These are phyloP conservation scores for Lipomyces anomalus DNA, from an alignment of 805 yeast genomes.

Conservation along the genomic window DNA sequence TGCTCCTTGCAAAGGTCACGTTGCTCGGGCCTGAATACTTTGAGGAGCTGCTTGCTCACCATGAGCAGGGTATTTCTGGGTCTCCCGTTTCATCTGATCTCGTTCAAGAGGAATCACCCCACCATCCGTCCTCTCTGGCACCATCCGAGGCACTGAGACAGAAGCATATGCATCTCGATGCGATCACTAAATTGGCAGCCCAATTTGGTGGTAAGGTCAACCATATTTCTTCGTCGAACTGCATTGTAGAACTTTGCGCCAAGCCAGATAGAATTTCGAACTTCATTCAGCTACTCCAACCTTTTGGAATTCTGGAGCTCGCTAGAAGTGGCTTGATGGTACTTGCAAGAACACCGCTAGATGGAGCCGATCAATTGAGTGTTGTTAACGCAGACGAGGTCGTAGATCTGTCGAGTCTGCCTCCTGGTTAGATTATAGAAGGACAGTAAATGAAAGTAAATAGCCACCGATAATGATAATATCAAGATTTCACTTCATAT, in stretches of 20 bases:
- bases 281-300: slow-evolving; percentile 82
- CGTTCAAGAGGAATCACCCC: slow-evolving; percentile 37
- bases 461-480: not conserved
- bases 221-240: slow-evolving; percentile 88
- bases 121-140: slow-evolving; percentile 84
- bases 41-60: slow-evolving; percentile 87
- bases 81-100: no score
- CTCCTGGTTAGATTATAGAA: slow-evolving; percentile 73
- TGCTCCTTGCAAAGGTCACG: slow-evolving; percentile 85
- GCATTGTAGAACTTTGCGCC: slow-evolving; percentile 89
- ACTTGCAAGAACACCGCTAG: slow-evolving; percentile 88
- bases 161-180: slow-evolving; percentile 82
- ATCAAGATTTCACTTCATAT: no score
- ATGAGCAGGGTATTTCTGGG: slow-evolving; percentile 44
- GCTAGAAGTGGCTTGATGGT: slow-evolving; percentile 99
- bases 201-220: slow-evolving; percentile 92
- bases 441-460: not conserved
- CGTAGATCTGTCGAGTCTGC: slow-evolving; percentile 84
- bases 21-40: slow-evolving; percentile 97
- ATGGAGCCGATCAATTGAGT: slow-evolving; percentile 46
- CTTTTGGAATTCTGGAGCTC: slow-evolving; percentile 92
- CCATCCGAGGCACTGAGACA: slow-evolving; percentile 91
- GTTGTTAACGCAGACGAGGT: slow-evolving; percentile 59
- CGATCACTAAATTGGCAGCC: slow-evolving; percentile 69
- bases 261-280: slow-evolving; percentile 86